Evolutionary conservation across 140 eudicot species (phyloP).

Genomic region (Flaveria floridana): DNA sequence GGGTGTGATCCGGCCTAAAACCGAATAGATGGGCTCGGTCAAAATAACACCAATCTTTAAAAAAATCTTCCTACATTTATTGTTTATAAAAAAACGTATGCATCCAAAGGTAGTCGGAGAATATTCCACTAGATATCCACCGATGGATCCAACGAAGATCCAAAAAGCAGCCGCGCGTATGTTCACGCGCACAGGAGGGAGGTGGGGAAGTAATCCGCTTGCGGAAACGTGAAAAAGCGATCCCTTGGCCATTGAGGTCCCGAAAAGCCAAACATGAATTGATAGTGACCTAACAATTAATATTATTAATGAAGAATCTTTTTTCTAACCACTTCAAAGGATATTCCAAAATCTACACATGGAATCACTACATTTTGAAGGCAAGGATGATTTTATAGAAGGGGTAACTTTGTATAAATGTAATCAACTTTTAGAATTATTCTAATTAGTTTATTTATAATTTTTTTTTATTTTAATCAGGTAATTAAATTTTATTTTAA

Average conservation of each 20-base stretch:
- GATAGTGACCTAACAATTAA: constrained; percentile 7
- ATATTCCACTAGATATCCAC: constrained; percentile 26
- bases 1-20: no score
- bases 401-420: no score
- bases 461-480: no score
- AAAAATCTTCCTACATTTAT: no score
- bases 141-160: constrained; percentile 21
- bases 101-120: constrained; percentile 15
- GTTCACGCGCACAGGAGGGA: neutral
- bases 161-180: constrained; percentile 12
- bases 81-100: no score
- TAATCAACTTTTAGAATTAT: no score
- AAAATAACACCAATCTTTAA: no score
- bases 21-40: no score
- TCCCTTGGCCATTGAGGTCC: constrained; percentile 36
- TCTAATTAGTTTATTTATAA: no score
- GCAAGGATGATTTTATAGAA: no score
- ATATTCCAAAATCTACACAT: constrained; percentile 29
- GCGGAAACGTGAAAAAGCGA: constrained; percentile 37
- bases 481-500: no score
- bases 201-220: neutral
- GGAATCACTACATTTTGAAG: neutral
- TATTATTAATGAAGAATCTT: neutral
- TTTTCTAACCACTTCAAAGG: neutral
- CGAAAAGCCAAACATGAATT: constrained; percentile 34